Conservation (phyloP, 345 rosid species). For the Rhizophora apiculata region DNA sequence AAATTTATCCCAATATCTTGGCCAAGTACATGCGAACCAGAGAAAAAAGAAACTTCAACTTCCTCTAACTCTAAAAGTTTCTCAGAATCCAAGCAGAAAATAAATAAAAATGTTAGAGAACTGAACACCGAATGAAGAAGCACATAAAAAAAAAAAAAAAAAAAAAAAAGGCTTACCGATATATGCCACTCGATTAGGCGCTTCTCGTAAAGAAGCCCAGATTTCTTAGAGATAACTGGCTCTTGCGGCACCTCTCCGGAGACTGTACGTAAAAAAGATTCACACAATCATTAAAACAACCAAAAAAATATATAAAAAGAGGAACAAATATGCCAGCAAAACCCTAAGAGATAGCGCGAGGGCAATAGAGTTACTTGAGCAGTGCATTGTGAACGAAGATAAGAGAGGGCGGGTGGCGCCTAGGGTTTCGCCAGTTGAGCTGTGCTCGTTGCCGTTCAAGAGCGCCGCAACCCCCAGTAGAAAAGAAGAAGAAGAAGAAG, state of each 20-base stretch:
- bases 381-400: constrained; percentile 49
- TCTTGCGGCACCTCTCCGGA: constrained; percentile 95
- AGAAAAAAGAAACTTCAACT: too few species aligned
- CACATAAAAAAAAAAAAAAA: too few species aligned
- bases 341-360: background rate
- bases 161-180: constrained; percentile 33
- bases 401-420: constrained; percentile 24
- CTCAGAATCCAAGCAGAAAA: too few species aligned
- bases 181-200: constrained; percentile 88
- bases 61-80: too few species aligned
- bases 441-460: background rate
- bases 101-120: too few species aligned
- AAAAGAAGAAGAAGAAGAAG: too few species aligned
- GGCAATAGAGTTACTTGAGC: constrained; percentile 50
- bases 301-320: too few species aligned
- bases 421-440: background rate
- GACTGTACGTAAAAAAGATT: constrained; percentile 38
- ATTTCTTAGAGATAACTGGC: constrained; percentile 74
- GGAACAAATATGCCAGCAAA: background rate
- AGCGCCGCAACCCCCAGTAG: too few species aligned
- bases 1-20: too few species aligned
- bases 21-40: too few species aligned
- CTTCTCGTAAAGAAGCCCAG: constrained; percentile 84
- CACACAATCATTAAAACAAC: constrained; percentile 10
- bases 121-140: too few species aligned